Evolutionary conservation across 768 basidiomycete genomes (phyloP).

Genomic region (Phlebiopsis gigantea): DNA sequence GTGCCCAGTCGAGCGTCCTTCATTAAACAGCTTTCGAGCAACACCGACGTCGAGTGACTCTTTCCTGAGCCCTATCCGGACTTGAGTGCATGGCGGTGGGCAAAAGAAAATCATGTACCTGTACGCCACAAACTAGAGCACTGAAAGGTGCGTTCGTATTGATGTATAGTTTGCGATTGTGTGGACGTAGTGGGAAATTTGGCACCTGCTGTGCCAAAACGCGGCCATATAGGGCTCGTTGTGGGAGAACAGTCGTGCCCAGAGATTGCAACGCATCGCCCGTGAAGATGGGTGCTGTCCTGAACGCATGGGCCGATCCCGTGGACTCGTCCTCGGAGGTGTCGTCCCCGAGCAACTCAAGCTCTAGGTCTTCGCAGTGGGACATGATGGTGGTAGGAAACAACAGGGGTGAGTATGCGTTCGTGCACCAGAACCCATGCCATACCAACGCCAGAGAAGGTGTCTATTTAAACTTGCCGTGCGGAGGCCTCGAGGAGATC

Average conservation of each 20-base stretch:
- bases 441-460: not conserved
- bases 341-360: constrained; percentile 4
- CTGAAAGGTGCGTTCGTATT: constrained; percentile 57
- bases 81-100: not conserved
- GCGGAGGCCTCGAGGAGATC: no score
- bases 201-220: not conserved
- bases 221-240: constrained; percentile 9
- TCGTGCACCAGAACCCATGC: not conserved
- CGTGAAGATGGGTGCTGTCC: constrained; percentile 10
- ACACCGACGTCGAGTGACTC: constrained; percentile 59
- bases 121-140: constrained; percentile 64
- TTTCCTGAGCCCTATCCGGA: constrained; percentile 50
- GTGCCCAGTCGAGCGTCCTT: constrained; percentile 42
- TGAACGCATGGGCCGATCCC: not conserved
- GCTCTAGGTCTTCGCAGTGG: constrained; percentile 4
- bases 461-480: no score
- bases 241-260: not conserved
- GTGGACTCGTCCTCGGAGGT: not conserved
- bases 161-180: constrained; percentile 2
- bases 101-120: constrained; percentile 23
- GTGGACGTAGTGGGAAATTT: not conserved
- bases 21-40: constrained; percentile 66
- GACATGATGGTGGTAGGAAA: not conserved
- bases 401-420: not conserved
- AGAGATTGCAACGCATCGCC: constrained; percentile 1